Conservation (phyloP, 305 asterid genomes). For the Caryopteris hybrid region DNA sequence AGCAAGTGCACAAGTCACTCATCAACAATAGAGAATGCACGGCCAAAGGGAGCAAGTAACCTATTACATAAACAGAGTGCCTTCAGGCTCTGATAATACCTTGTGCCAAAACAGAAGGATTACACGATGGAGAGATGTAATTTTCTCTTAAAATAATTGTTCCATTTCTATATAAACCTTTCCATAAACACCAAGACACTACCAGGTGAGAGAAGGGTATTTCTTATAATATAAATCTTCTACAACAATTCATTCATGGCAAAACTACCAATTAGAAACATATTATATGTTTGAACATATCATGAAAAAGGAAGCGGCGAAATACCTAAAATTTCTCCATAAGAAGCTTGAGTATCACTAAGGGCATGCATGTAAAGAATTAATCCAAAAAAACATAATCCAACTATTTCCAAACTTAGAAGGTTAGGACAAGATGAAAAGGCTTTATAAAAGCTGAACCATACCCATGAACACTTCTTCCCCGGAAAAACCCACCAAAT, state of each 20-base stretch:
- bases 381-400: neutral
- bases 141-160: neutral
- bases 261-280: neutral
- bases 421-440: neutral
- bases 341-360: neutral
- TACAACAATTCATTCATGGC: neutral
- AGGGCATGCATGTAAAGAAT: neutral
- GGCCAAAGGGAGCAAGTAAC: neutral
- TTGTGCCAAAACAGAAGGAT: neutral
- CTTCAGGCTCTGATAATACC: neutral
- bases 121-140: neutral
- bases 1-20: neutral
- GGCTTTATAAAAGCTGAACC: neutral
- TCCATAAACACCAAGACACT: neutral
- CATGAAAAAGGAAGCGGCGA: neutral
- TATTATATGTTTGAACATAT: neutral
- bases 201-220: neutral
- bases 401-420: neutral
- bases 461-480: neutral
- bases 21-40: slow-evolving; percentile 2
- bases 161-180: neutral
- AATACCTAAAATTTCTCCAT: neutral
- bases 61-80: neutral
- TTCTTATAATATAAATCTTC: neutral
- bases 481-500: slow-evolving; percentile 5